phyloP scores from a whole-genome alignment of 1,284 basidiomycete species.

The Ceratobasidium papillatum region DNA sequence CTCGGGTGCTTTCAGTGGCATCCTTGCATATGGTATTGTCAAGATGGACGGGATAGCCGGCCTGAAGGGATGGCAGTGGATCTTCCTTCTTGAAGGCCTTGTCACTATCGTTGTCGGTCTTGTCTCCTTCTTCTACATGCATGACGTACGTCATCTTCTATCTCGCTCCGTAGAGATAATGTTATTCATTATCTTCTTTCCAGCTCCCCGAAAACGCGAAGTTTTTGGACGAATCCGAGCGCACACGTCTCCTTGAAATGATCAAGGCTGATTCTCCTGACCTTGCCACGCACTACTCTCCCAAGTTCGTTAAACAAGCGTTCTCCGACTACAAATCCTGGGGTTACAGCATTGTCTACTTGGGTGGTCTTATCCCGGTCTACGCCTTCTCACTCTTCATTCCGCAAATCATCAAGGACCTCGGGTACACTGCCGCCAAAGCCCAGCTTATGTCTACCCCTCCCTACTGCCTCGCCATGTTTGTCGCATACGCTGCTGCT shows the following conservation, averaged over 20 bases:
- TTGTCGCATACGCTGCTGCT: constrained; percentile 46
- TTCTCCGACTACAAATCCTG: constrained; percentile 52
- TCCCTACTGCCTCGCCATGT: constrained; percentile 57
- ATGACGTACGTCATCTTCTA: constrained; percentile 28
- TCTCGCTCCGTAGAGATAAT: too few species aligned
- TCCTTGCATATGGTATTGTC: constrained; percentile 57
- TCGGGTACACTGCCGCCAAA: constrained; percentile 69
- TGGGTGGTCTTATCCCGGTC: constrained; percentile 61
- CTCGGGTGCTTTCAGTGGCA: constrained; percentile 52
- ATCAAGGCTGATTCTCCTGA: constrained; percentile 33
- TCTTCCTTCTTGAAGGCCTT: constrained; percentile 56
- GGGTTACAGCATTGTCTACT: constrained; percentile 59
- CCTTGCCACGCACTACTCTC: constrained; percentile 38
- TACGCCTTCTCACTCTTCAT: constrained; percentile 68
- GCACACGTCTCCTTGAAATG: constrained; percentile 36
- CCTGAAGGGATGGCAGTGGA: constrained; percentile 59
- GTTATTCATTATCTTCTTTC: too few species aligned
- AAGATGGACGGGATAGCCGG: constrained; percentile 57
- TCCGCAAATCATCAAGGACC: constrained; percentile 60
- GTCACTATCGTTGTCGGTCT: constrained; percentile 41
- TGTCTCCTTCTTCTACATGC: constrained; percentile 41
- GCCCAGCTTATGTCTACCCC: constrained; percentile 79
- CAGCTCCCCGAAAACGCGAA: constrained; percentile 46
- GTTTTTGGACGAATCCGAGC: constrained; percentile 43
- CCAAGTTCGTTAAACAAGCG: constrained; percentile 46